Conservation (phyloP, 208 protist genomes). For the Jaenimonas drosophilae region DNA sequence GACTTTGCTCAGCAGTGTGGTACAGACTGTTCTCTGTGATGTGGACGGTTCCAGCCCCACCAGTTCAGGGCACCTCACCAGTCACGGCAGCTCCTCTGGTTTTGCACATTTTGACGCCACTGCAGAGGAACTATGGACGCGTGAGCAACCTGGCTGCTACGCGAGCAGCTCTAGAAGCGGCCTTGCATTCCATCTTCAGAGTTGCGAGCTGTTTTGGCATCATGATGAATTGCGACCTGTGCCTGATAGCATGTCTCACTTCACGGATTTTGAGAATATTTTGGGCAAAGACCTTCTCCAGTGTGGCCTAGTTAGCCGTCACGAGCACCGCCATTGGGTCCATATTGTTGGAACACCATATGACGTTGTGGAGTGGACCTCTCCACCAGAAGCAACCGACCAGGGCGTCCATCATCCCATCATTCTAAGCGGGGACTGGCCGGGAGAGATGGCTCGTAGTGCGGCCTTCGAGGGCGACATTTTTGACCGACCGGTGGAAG, state of each 20-base stretch:
- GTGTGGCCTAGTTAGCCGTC: slow-evolving; percentile 58
- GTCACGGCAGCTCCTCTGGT: neutral
- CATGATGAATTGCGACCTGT: slow-evolving; percentile 73
- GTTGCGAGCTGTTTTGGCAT: slow-evolving; percentile 74
- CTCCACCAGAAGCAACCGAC: slow-evolving; percentile 18
- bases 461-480: slow-evolving; percentile 25
- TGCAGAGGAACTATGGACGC: no score
- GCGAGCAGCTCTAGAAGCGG: slow-evolving; percentile 21
- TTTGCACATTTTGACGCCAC: no score
- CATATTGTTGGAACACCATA: slow-evolving; percentile 74
- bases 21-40: slow-evolving; percentile 30
- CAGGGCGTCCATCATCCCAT: slow-evolving; percentile 43
- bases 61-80: neutral
- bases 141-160: slow-evolving; percentile 33
- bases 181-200: slow-evolving; percentile 61
- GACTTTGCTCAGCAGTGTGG: slow-evolving; percentile 17
- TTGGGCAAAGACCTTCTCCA: slow-evolving; percentile 55
- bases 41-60: neutral
- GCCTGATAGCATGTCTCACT: slow-evolving; percentile 81
- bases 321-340: slow-evolving; percentile 63
- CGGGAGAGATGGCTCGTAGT: slow-evolving; percentile 15
- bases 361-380: slow-evolving; percentile 69
- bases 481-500: slow-evolving; percentile 37
- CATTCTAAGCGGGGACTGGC: slow-evolving; percentile 24
- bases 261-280: slow-evolving; percentile 76